These are phyloP conservation scores for Suhomyces ambrosiae DNA, from an alignment of 1,139 yeast species.

Conservation along the genomic window DNA sequence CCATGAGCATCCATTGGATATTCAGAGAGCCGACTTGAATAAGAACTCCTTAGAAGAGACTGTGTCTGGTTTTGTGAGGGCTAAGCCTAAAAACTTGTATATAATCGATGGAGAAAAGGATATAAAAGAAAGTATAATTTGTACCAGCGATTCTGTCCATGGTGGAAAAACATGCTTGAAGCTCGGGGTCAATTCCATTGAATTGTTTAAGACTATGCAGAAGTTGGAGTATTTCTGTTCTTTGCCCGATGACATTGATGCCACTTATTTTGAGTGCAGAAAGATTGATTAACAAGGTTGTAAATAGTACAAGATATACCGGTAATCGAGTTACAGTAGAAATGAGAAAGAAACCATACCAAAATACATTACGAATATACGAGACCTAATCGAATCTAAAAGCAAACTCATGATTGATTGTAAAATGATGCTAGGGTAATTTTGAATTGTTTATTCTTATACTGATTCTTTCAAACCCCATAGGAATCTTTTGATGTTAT, in stretches of 20 bases:
- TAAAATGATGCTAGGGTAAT: too few relatives aligned
- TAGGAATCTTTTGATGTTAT: too few relatives aligned
- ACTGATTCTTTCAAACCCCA: too few relatives aligned
- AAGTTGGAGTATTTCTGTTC: slow-evolving; percentile 47
- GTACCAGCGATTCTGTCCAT: slow-evolving; percentile 35
- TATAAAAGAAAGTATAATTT: slow-evolving; percentile 42
- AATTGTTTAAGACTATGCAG: slow-evolving; percentile 51
- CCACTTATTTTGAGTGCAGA: slow-evolving; percentile 52
- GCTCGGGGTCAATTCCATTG: slow-evolving; percentile 38
- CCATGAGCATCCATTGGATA: slow-evolving; percentile 16
- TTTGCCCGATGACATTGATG: slow-evolving; percentile 48
- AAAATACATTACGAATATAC: too few relatives aligned
- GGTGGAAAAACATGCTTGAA: slow-evolving; percentile 53
- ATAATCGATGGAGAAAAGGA: slow-evolving; percentile 50
- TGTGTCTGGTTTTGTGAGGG: slow-evolving; percentile 28
- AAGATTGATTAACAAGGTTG: slow-evolving; percentile 28
- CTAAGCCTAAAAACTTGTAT: slow-evolving; percentile 38
- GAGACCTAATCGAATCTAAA: too few relatives aligned
- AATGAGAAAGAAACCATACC: too few relatives aligned
- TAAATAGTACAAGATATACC: not conserved
- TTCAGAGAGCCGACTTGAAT: slow-evolving; percentile 15
- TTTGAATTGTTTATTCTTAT: too few relatives aligned
- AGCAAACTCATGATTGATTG: too few relatives aligned
- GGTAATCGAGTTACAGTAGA: not conserved
- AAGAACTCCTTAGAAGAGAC: slow-evolving; percentile 9